Percentiles rank a stretch among this genome's conserved stretches.
Evolutionary conservation across 495 filamentous ascomycete genomes (phyloP).

Genomic region (Tuber melanosporum): DNA sequence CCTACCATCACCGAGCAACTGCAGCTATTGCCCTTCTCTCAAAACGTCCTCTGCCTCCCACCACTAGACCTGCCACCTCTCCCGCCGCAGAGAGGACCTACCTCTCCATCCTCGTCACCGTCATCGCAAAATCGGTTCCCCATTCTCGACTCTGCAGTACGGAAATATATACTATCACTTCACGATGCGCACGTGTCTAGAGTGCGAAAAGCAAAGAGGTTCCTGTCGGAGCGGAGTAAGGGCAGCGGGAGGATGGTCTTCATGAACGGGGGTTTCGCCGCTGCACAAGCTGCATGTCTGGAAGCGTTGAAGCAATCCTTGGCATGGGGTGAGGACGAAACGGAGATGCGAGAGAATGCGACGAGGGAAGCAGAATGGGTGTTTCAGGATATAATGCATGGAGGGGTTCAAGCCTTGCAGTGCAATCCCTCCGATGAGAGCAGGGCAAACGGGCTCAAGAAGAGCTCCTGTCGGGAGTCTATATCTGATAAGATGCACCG

Average conservation of each 20-base stretch:
- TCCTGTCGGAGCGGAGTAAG: conserved; percentile 17
- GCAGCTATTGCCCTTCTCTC: conserved; percentile 30
- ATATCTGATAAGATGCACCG: conserved; percentile 12
- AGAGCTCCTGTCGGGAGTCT: conserved; percentile 17
- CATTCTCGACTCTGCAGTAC: conserved; percentile 24
- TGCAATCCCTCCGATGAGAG: conserved; percentile 14
- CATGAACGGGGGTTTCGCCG: conserved; percentile 33
- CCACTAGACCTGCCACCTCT: conserved; percentile 21
- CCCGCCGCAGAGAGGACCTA: conserved; percentile 13
- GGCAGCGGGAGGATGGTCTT: conserved; percentile 30
- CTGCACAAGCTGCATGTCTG: conserved; percentile 27
- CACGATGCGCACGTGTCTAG: conserved; percentile 25
- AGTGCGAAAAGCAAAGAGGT: conserved; percentile 14
- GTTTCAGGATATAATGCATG: conserved; percentile 31
- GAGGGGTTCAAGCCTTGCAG: conserved; percentile 31
- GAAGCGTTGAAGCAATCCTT: conserved; percentile 27
- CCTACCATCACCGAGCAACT: conserved; percentile 31
- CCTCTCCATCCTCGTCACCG: conserved; percentile 3
- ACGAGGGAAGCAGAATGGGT: conserved; percentile 33
- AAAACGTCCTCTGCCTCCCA: conserved; percentile 35
- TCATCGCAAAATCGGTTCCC: conserved; percentile 10
- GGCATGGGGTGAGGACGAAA: conserved; percentile 25
- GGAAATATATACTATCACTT: conserved; percentile 29
- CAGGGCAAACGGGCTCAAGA: conserved; percentile 13
- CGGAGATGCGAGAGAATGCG: conserved; percentile 17